Evolutionary conservation across 1,284 basidiomycete genomes (phyloP), one percentile per base, ranked within the genome.

Genomic region (Exobasidium cylindrosporum): DNA sequence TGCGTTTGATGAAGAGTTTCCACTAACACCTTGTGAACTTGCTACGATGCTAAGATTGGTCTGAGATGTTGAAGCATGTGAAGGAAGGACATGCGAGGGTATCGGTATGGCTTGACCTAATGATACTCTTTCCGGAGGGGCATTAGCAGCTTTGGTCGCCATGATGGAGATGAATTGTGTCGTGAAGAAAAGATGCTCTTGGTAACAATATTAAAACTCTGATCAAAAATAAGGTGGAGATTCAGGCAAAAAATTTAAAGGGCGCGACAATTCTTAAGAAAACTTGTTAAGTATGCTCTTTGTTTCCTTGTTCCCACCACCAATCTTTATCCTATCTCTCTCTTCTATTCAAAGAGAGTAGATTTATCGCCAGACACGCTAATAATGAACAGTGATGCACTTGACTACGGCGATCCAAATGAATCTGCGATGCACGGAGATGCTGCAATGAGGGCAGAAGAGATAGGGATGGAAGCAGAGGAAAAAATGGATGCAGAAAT

Each of bases 391-490:
- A 24, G 26, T 50, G 26, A 13, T 24, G 26, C 29, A 17, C 58
- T 64, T 45, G 60, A 64, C 54, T 64, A 64, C 46, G 63, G 63
- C 43, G 58, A 54, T 7, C 40, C 59, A n/a, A 54, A 54, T 26
- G 60, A 58, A 26, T 28, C 26, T 28, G 47, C 35, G 24, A n/a
- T 45, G 40, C 47, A 24, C 10, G 21, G 24, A 31, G 47, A 50
- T 44, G 43, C 43, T 44, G 43, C 43, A 14, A 14, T 44, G 47
- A 31, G 47, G 24, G 32, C 29, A 14, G 31, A 31, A 24, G 53
- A 17, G 13, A 29, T 23, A 24, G 40, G 21, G 31, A 40, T 35
- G 53, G 31, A 35, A 26, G 47, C n/a, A 3, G 4, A 21, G 13
- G n/a, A 50, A 4, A 24, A 50, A 13, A 40, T 44, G 32, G 58